These are phyloP conservation scores for Leccinum huronense DNA, from an alignment of 1,284 basidiomycete genomes.

Conservation along the genomic window DNA sequence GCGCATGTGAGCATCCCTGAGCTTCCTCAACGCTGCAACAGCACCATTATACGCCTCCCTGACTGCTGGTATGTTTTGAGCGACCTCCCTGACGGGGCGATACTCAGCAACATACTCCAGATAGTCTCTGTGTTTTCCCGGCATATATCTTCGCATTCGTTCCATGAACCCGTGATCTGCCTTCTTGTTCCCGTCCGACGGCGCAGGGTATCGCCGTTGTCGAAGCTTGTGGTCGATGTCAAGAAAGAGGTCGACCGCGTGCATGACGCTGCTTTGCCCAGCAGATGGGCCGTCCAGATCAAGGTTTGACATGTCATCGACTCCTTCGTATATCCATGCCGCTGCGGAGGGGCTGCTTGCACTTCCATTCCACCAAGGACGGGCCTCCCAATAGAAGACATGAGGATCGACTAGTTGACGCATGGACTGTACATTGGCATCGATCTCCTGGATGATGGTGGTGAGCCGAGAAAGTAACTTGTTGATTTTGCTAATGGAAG, in stretches of 20 bases:
- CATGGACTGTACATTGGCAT: slow-evolving; percentile 66
- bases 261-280: slow-evolving; percentile 91
- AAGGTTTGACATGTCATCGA: slow-evolving; percentile 53
- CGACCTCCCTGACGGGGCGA: slow-evolving; percentile 58
- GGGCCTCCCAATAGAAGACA: slow-evolving; percentile 86
- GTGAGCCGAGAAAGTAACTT: slow-evolving; percentile 73
- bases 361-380: slow-evolving; percentile 93
- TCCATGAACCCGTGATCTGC: slow-evolving; percentile 77
- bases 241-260: slow-evolving; percentile 77
- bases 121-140: slow-evolving; percentile 71
- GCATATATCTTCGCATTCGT: slow-evolving; percentile 80
- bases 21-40: slow-evolving; percentile 73
- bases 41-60: slow-evolving; percentile 78
- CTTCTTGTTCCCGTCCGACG: slow-evolving; percentile 62
- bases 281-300: slow-evolving; percentile 88
- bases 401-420: slow-evolving; percentile 80
- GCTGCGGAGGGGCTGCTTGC: slow-evolving; percentile 51
- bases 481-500: slow-evolving; percentile 70
- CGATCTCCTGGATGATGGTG: slow-evolving; percentile 71
- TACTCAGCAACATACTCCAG: slow-evolving; percentile 51
- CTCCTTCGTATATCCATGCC: slow-evolving; percentile 86
- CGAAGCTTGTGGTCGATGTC: slow-evolving; percentile 82
- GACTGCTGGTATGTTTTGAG: slow-evolving; percentile 52
- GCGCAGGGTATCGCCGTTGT: slow-evolving; percentile 64
- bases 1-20: slow-evolving; percentile 87